Percentiles rank a stretch among this genome's conserved stretches.
phyloP scores from a whole-genome alignment of 129 eudicot genomes.

The Tagetes patula region DNA sequence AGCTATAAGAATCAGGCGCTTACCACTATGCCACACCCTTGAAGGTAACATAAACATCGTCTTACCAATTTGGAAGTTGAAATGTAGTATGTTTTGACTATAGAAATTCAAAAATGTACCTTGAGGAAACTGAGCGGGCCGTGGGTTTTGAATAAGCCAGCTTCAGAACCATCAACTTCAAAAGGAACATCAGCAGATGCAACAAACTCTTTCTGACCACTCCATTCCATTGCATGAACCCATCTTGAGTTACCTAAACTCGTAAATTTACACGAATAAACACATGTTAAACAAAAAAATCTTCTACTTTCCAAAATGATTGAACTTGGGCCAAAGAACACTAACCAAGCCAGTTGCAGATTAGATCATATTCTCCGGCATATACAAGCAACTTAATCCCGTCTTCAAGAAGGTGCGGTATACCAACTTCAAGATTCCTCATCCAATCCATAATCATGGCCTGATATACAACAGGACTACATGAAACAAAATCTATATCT shows the following conservation, averaged over 20 bases:
- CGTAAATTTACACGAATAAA: background rate
- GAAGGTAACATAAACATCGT: background rate
- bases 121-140: slow-evolving; percentile 90
- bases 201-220: slow-evolving; percentile 71
- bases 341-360: slow-evolving; percentile 98
- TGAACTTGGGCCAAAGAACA: background rate
- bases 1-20: too few species aligned
- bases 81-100: background rate
- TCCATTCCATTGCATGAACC: slow-evolving; percentile 98
- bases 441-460: slow-evolving; percentile 95
- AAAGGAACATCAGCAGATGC: slow-evolving; percentile 65
- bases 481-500: slow-evolving; percentile 77
- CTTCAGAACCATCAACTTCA: slow-evolving; percentile 72
- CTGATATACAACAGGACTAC: slow-evolving; percentile 75
- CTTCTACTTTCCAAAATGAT: background rate
- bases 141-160: slow-evolving; percentile 65
- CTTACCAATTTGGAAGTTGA: slow-evolving; percentile 1
- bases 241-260: slow-evolving; percentile 87
- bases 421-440: slow-evolving; percentile 91
- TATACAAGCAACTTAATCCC: slow-evolving; percentile 80
- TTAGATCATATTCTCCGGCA: slow-evolving; percentile 98
- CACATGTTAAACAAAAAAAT: background rate
- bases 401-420: slow-evolving; percentile 84
- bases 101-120: slow-evolving; percentile 36
- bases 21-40: background rate